These are phyloP conservation scores for Borovskyia barvae DNA, from an alignment of 208 protist genomes.

Conservation along the genomic window DNA sequence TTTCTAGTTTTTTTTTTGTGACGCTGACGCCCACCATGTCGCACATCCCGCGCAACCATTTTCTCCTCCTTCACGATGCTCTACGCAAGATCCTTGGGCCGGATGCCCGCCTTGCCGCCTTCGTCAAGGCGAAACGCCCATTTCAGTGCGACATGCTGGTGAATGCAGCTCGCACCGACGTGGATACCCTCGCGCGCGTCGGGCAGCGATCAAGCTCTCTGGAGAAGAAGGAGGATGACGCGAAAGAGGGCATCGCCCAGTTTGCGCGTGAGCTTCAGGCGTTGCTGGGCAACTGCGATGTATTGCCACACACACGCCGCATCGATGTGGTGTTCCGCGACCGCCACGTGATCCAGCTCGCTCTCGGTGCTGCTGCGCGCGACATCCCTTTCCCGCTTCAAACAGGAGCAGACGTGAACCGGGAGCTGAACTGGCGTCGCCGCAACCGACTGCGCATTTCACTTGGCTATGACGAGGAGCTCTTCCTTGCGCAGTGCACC, in stretches of 20 bases:
- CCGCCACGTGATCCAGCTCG: conserved; percentile 56
- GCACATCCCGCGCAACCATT: conserved; percentile 65
- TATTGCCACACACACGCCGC: conserved; percentile 46
- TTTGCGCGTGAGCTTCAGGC: conserved; percentile 60
- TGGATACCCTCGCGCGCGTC: not conserved
- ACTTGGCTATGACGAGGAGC: conserved; percentile 81
- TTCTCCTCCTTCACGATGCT: conserved; percentile 78
- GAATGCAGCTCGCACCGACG: conserved; percentile 58
- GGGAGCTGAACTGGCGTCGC: conserved; percentile 57
- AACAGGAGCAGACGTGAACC: conserved; percentile 21
- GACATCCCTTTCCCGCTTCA: conserved; percentile 18
- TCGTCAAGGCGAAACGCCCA: conserved; percentile 55
- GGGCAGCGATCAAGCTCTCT: not conserved
- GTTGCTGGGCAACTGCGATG: conserved; percentile 51
- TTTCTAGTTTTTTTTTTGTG: too few species aligned
- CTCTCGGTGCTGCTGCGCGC: conserved; percentile 51
- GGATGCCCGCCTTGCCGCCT: conserved; percentile 59
- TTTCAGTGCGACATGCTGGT: conserved; percentile 91
- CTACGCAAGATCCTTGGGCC: conserved; percentile 49
- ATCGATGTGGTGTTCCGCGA: conserved; percentile 76
- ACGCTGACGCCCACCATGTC: conserved; percentile 3
- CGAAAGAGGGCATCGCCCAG: conserved; percentile 25
- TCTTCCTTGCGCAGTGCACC: conserved; percentile 54
- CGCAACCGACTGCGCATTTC: conserved; percentile 83
- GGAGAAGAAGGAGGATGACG: not conserved